phyloP scores from a whole-genome alignment of 1,284 basidiomycete species.

The Ganoderma multipileum region DNA sequence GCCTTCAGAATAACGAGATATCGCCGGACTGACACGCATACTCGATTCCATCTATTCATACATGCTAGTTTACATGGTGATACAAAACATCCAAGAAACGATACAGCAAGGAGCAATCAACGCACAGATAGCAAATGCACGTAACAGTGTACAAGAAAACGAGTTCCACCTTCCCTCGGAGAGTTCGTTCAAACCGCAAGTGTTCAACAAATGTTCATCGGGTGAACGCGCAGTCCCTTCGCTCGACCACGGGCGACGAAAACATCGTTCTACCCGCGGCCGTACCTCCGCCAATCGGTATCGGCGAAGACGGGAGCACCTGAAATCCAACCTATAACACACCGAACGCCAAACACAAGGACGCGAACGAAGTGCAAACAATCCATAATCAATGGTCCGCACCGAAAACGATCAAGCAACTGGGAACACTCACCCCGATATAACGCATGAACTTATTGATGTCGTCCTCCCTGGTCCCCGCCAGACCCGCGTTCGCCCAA shows the following conservation, averaged over 20 bases:
- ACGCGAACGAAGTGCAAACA: neutral
- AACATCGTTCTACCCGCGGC: neutral
- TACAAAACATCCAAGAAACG: neutral
- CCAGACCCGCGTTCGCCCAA: slow-evolving; percentile 20
- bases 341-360: neutral
- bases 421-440: slow-evolving; percentile 49
- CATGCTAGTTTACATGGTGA: neutral
- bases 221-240: slow-evolving; percentile 6
- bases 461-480: slow-evolving; percentile 13
- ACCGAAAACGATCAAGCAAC: neutral
- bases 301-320: slow-evolving; percentile 12
- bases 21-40: neutral
- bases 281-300: neutral
- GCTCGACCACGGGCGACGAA: slow-evolving; percentile 14
- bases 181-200: neutral
- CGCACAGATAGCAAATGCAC: neutral
- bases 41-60: neutral
- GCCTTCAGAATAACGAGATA: no score
- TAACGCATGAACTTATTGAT: slow-evolving; percentile 53
- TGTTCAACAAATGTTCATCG: no score
- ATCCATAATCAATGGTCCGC: neutral
- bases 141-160: neutral
- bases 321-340: slow-evolving; percentile 13
- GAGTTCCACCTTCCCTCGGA: neutral
- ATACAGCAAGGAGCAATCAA: neutral